A percentile compares a stretch with the other conserved stretches of the same genome.
These are phyloP conservation scores for Mycosphaerella sp. DNA, from an alignment of 2,329 filamentous ascomycete genomes.

Conservation along the genomic window DNA sequence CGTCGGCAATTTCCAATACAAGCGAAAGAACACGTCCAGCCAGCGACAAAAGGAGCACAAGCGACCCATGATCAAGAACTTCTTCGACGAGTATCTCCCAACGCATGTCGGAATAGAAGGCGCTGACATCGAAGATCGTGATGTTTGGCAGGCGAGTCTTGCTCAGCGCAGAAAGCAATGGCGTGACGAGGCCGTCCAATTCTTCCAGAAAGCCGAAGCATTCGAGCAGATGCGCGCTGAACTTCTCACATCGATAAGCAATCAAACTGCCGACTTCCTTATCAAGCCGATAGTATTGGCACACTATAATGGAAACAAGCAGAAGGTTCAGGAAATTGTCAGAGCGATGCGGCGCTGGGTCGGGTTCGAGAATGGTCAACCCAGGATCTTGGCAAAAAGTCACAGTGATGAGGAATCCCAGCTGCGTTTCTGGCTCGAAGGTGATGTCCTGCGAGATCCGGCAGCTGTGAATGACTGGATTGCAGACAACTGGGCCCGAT, in stretches of 20 bases:
- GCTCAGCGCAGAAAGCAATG: conserved; percentile 41
- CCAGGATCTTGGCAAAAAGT: conserved; percentile 13
- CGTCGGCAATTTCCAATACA: conserved; percentile 20
- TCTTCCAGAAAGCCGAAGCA: conserved; percentile 25
- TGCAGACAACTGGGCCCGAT: conserved; percentile 24
- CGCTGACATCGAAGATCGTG: not conserved
- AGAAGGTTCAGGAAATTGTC: conserved; percentile 26
- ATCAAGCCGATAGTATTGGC: conserved; percentile 21
- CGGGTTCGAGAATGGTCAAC: conserved; percentile 12
- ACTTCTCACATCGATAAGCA: conserved; percentile 19
- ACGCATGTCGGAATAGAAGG: conserved; percentile 36
- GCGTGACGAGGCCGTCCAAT: conserved; percentile 48
- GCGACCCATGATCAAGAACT: conserved; percentile 54
- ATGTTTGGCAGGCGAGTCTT: not conserved
- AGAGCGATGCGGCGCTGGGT: conserved; percentile 29
- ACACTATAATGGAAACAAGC: conserved; percentile 18
- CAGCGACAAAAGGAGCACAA: conserved; percentile 53
- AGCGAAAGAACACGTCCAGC: conserved; percentile 39
- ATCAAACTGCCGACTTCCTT: conserved; percentile 21
- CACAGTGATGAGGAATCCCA: conserved; percentile 24
- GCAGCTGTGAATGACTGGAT: conserved; percentile 21
- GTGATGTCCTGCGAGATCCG: conserved; percentile 11
- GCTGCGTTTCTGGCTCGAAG: conserved; percentile 19
- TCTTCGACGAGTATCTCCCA: conserved; percentile 60
- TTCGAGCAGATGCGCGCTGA: conserved; percentile 17